Evolutionary conservation across 2,329 filamentous ascomycete species (phyloP), one percentile per base, ranked within the genome.

Genomic region (Pseudogymnoascus sp.): DNA sequence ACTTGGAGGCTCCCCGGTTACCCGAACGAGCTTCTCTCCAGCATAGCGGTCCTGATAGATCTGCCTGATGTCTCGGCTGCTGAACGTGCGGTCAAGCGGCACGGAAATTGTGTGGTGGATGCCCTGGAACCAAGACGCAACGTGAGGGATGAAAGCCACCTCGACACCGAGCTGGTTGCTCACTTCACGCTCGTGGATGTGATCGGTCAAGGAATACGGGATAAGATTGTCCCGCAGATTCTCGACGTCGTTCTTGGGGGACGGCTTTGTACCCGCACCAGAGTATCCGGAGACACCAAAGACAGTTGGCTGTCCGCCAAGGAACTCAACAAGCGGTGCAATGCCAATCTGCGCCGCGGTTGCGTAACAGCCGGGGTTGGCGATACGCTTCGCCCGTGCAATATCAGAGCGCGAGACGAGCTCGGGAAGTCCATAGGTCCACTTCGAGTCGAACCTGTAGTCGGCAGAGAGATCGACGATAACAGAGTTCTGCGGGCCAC

Each of bases 391-490:
- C 5, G 93, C 84, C 66, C 87, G 83, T 24, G 88, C 84, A 68
- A 97, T 92, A 67, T 87, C 82, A 64, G 84, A 83, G 61, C 93
- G 86, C 73, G 86, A 85, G 58, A 91, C 84, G 58, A 96, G 80
- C 76, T 97, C 94, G 11, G 92, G 92, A 4, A 97, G 85, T 68
- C 90, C 91, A 71, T 97, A 97, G 0, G 89, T 90, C 92, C 92
- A 96, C 24, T 81, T 80, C 62, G 81, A 77, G 71, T 96, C 88
- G 73, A 97, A 97, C 59, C 93, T 87, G 76, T 96, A 95, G 77
- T 99, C 94, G 63, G 94, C 94, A n/a, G 92, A 96, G 36, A 99
- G 83, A 73, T 99, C 94, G 50, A 99, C 82, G 67, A 97, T 89
- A 40, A 97, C 79, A 68, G 89, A 92, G 64, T 83, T 82, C 69